A percentile compares a stretch with the other conserved stretches of the same genome.
These are phyloP conservation scores for Coniochaeta sp. DNA, from an alignment of 2,329 filamentous ascomycete genomes.

Conservation along the genomic window DNA sequence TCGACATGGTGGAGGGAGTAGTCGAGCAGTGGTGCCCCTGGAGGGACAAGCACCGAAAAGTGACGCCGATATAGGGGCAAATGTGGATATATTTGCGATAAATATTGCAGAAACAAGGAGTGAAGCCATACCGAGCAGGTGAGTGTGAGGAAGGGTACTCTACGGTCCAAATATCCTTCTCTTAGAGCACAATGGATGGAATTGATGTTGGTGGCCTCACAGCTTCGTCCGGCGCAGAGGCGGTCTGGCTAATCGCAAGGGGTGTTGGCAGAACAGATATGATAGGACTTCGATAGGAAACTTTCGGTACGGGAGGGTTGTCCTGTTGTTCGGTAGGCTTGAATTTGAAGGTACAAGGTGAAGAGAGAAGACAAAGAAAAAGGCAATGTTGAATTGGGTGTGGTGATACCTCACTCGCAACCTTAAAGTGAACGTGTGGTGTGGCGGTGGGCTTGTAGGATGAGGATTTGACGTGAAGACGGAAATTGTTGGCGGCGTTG, in stretches of 20 bases:
- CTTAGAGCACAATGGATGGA: neutral
- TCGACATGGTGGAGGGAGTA: neutral
- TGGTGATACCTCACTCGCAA: neutral
- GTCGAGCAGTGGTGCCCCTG: neutral
- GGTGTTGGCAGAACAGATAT: neutral
- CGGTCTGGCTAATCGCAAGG: neutral
- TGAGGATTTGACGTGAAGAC: too few species aligned
- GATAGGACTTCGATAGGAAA: neutral
- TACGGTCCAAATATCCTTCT: neutral
- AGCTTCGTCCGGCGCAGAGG: neutral
- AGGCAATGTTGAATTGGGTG: slow-evolving; percentile 1
- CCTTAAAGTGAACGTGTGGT: neutral
- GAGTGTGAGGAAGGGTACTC: neutral
- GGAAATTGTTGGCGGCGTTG: neutral
- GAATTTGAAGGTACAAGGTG: neutral
- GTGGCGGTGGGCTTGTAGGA: neutral
- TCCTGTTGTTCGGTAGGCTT: neutral
- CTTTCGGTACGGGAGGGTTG: neutral
- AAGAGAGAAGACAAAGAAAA: neutral
- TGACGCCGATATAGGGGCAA: slow-evolving; percentile 3
- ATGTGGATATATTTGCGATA: neutral
- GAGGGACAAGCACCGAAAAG: neutral
- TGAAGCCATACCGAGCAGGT: neutral
- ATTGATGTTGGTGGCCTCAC: neutral
- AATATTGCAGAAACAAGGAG: neutral